A percentile compares a stretch with the other conserved stretches of the same genome.
Evolutionary conservation across 371 early-diverging fungal species (phyloP).

Genomic region (Actinomortierella wolfii): DNA sequence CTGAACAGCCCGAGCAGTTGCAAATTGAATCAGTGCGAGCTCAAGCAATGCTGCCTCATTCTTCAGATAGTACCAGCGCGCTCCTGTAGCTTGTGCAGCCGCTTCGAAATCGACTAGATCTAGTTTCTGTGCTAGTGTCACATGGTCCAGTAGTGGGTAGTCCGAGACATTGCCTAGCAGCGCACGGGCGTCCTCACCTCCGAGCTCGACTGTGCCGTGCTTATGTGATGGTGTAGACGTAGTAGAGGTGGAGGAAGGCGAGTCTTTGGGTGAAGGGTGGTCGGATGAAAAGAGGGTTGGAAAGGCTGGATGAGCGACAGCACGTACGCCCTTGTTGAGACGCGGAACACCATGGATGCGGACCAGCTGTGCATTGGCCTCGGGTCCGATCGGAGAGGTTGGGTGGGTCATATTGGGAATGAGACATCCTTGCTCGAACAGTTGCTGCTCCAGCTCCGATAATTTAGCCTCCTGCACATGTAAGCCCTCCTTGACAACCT

Average conservation of each 20-base stretch:
- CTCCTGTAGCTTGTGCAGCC: constrained; percentile 84
- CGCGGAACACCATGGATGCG: constrained; percentile 52
- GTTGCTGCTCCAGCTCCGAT: constrained; percentile 44
- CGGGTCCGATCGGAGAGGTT: constrained; percentile 68
- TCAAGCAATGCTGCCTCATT: constrained; percentile 87
- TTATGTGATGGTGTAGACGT: constrained; percentile 5
- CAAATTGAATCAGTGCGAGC: constrained; percentile 84
- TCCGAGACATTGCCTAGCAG: constrained; percentile 20
- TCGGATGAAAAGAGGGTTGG: background rate
- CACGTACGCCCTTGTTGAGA: constrained; percentile 17
- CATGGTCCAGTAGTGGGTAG: constrained; percentile 65
- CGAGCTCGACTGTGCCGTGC: background rate
- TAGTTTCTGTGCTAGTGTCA: constrained; percentile 62
- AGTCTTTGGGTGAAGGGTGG: background rate
- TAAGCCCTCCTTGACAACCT: constrained; percentile 52
- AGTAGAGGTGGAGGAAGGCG: constrained; percentile 8
- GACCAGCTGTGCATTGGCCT: constrained; percentile 59
- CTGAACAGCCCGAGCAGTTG: constrained; percentile 73
- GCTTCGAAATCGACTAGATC: constrained; percentile 85
- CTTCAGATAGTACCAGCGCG: constrained; percentile 86
- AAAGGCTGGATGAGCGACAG: constrained; percentile 18
- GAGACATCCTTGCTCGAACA: constrained; percentile 60
- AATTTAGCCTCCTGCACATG: constrained; percentile 49
- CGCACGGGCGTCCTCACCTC: constrained; percentile 17
- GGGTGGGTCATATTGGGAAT: constrained; percentile 80